phyloP scores from a whole-genome alignment of 148 eudicot genomes.

The Camellia granthamiana region DNA sequence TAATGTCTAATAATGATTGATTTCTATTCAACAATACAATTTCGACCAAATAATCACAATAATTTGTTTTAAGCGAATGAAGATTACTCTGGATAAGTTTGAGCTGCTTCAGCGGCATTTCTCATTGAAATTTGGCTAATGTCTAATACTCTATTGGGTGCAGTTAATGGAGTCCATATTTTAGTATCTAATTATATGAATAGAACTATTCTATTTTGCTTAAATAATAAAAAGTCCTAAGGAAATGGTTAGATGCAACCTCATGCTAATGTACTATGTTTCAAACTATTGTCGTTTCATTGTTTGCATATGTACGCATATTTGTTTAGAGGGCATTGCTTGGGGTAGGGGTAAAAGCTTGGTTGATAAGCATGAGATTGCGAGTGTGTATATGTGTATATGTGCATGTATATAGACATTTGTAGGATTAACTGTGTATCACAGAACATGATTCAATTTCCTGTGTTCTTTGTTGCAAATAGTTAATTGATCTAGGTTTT shows the following conservation, averaged over 20 bases:
- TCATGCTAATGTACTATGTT: too few relatives aligned
- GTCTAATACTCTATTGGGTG: neutral
- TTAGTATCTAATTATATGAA: neutral
- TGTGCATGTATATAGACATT: too few relatives aligned
- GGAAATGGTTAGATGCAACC: too few relatives aligned
- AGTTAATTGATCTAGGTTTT: too few relatives aligned
- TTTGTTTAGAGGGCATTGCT: neutral
- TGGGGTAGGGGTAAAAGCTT: neutral
- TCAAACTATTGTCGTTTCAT: too few relatives aligned
- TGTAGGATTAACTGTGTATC: too few relatives aligned
- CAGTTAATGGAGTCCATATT: neutral
- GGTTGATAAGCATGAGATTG: neutral
- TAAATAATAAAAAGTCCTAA: too few relatives aligned
- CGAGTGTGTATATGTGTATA: neutral
- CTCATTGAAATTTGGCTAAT: neutral
- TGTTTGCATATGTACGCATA: neutral
- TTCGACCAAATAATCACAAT: neutral
- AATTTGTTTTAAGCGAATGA: neutral
- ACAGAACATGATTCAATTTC: too few relatives aligned
- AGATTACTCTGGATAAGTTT: too few relatives aligned
- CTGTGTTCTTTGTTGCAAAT: too few relatives aligned
- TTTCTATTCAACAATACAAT: neutral
- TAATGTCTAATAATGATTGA: neutral
- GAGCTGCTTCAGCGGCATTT: neutral
- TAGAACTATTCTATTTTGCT: neutral